Percentiles rank a stretch among this genome's conserved stretches.
phyloP scores from a whole-genome alignment of 805 yeast genomes.

The Kodamaea restingae region DNA sequence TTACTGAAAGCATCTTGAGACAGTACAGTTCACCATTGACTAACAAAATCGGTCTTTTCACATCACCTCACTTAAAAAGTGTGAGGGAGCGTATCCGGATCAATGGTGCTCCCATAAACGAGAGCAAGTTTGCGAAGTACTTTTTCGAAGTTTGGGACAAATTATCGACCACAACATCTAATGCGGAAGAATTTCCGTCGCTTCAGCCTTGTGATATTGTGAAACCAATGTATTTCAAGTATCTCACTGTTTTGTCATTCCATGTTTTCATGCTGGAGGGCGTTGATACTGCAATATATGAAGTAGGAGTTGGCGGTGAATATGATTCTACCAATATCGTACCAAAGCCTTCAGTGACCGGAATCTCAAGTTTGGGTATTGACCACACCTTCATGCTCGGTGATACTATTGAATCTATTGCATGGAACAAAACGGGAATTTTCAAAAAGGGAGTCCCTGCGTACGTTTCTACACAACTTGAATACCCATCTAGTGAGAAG shows the following conservation, averaged over 20 bases:
- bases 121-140: slow-evolving; percentile 76
- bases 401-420: slow-evolving; percentile 78
- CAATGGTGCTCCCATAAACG: slow-evolving; percentile 80
- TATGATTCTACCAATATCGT: slow-evolving; percentile 94
- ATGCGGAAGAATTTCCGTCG: slow-evolving; percentile 55
- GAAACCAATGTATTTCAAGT: slow-evolving; percentile 93
- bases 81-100: slow-evolving; percentile 90
- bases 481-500: slow-evolving; percentile 47
- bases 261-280: slow-evolving; percentile 86
- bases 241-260: slow-evolving; percentile 81
- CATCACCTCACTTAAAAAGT: slow-evolving; percentile 92
- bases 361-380: slow-evolving; percentile 81
- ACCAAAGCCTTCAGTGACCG: slow-evolving; percentile 75
- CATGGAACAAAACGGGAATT: slow-evolving; percentile 96
- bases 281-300: slow-evolving; percentile 91
- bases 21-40: slow-evolving; percentile 43
- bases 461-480: slow-evolving; percentile 55
- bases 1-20: slow-evolving; percentile 71
- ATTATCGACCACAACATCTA: slow-evolving; percentile 56
- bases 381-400: slow-evolving; percentile 91
- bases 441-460: slow-evolving; percentile 69
- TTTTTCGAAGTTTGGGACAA: slow-evolving; percentile 94
- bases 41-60: slow-evolving; percentile 79
- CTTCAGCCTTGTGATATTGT: slow-evolving; percentile 61
- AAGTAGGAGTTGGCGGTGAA: slow-evolving; percentile 98